Percentiles rank a stretch among this genome's conserved stretches.
Conservation (phyloP, 1,284 basidiomycete genomes). For the Gymnopus androsaceus region DNA sequence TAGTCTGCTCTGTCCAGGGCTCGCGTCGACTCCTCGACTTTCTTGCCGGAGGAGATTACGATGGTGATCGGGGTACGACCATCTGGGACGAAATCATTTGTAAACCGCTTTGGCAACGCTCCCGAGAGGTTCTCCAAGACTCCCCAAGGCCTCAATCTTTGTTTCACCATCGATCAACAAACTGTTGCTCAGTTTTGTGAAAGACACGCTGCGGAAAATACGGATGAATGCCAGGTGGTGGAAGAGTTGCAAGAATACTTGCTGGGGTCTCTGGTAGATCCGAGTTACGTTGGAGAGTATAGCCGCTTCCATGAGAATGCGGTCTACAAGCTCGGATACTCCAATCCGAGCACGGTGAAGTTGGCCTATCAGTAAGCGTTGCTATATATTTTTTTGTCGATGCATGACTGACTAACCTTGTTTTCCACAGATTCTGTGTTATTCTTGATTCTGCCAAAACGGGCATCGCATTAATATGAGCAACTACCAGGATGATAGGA, state of each 20-base stretch:
- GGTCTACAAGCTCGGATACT: constrained; percentile 25
- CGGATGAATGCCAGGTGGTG: constrained; percentile 2
- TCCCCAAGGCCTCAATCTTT: constrained; percentile 29
- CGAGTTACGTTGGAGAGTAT: constrained; percentile 39
- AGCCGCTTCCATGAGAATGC: constrained; percentile 41
- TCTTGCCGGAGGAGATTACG: constrained; percentile 48
- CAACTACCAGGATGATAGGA: not conserved
- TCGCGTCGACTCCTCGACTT: constrained; percentile 40
- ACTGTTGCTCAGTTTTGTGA: constrained; percentile 30
- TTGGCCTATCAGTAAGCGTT: constrained; percentile 22
- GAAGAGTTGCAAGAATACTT: constrained; percentile 37
- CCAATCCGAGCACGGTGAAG: constrained; percentile 14
- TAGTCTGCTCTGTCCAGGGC: constrained; percentile 43
- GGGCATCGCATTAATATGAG: constrained; percentile 4
- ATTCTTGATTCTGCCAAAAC: constrained; percentile 17
- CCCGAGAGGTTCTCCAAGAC: constrained; percentile 34
- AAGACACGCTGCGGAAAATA: not conserved
- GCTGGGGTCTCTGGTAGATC: constrained; percentile 35
- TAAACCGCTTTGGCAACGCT: constrained; percentile 37
- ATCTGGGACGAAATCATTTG: constrained; percentile 42
- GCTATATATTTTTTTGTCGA: no score
- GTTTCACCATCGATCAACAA: constrained; percentile 34
- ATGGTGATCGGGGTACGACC: constrained; percentile 43
- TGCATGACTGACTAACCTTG: no score
- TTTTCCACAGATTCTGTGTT: constrained; percentile 8